These are phyloP conservation scores for Hyaloscypha bicolor DNA, from an alignment of 495 filamentous ascomycete species.

Conservation along the genomic window DNA sequence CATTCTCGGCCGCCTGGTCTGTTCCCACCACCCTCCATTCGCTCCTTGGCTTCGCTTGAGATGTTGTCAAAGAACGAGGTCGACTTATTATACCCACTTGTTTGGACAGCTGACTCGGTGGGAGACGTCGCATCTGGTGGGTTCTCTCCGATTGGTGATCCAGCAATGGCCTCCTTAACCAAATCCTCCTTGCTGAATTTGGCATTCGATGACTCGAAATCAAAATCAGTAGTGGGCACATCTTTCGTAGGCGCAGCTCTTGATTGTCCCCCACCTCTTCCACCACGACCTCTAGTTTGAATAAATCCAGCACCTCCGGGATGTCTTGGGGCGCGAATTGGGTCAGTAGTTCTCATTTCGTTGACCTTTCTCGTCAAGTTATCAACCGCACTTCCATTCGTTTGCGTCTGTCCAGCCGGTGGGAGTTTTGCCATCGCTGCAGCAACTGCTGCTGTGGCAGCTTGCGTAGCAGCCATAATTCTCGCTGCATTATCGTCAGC, in stretches of 20 bases:
- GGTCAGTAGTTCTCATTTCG: constrained; percentile 76
- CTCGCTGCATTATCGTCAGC: constrained; percentile 38
- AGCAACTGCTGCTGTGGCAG: constrained; percentile 83
- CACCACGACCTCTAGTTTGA: constrained; percentile 58
- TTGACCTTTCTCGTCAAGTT: constrained; percentile 82
- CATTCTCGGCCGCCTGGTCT: constrained; percentile 85
- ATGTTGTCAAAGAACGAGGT: constrained; percentile 97
- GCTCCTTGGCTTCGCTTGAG: constrained; percentile 86
- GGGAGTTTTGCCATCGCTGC: constrained; percentile 83
- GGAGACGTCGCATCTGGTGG: constrained; percentile 45
- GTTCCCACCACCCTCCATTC: constrained; percentile 67
- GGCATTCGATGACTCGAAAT: constrained; percentile 89
- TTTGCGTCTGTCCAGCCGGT: constrained; percentile 47
- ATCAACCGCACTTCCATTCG: constrained; percentile 61
- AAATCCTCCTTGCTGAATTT: constrained; percentile 98
- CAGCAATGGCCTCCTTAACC: constrained; percentile 87
- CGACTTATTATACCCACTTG: constrained; percentile 75
- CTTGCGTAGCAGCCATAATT: constrained; percentile 72
- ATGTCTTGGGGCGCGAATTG: constrained; percentile 40
- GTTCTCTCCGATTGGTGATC: constrained; percentile 65
- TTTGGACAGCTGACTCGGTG: constrained; percentile 38
- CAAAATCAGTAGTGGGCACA: constrained; percentile 86
- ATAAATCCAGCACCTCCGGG: constrained; percentile 47
- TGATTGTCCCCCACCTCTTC: constrained; percentile 55
- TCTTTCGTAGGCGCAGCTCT: constrained; percentile 68